A percentile compares a stretch with the other conserved stretches of the same genome.
Conservation (phyloP, 176 grass and related monocot species). For the Musa schizocarpa region DNA sequence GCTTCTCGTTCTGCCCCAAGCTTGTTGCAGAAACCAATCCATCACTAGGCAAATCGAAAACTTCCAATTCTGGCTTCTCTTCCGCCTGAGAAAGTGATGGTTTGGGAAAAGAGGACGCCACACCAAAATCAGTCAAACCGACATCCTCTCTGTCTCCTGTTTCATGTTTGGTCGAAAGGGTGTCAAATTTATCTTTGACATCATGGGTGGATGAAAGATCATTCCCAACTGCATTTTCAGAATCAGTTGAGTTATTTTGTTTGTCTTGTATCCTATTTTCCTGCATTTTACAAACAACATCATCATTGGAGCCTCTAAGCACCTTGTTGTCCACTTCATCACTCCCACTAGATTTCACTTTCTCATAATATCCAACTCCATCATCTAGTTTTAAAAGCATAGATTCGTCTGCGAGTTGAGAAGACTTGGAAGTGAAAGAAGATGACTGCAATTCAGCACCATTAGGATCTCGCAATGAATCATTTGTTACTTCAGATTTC, state of each 20-base stretch:
- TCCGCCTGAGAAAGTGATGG: neutral
- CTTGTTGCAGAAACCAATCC: constrained; percentile 11
- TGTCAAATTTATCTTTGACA: neutral
- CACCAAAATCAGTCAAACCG: neutral
- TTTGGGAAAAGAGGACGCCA: neutral
- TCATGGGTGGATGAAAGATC: neutral
- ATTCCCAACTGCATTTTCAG: neutral
- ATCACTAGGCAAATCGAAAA: neutral
- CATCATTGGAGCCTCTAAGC: neutral
- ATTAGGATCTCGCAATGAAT: neutral
- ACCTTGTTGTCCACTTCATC: neutral
- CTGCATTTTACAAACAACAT: neutral
- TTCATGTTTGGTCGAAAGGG: neutral
- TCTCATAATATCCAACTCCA: neutral
- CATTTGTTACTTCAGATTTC: neutral
- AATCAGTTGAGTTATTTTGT: constrained; percentile 1
- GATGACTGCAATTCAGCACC: neutral
- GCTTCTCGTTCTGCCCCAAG: constrained; percentile 53
- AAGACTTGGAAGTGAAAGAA: neutral
- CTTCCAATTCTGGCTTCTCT: constrained; percentile 11
- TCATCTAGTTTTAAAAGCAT: neutral
- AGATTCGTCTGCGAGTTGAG: neutral
- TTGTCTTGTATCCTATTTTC: neutral
- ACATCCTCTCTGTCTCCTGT: neutral
- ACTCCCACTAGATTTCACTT: neutral